Evolutionary conservation across 2,329 filamentous ascomycete species (phyloP).

Genomic region (Allantophomopsis lycopodina): DNA sequence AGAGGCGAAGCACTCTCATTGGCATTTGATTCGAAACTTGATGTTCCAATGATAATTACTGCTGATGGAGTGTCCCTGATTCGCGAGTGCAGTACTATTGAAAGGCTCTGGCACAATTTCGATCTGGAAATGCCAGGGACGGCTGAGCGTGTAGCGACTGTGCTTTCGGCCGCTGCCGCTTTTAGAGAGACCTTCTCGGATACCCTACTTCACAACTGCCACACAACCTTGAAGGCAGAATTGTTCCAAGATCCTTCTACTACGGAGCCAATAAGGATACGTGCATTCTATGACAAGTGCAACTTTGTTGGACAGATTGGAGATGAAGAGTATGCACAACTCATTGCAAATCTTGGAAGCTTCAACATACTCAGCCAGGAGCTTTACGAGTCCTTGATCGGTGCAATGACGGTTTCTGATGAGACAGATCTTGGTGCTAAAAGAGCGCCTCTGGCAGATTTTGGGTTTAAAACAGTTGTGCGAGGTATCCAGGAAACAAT

Average conservation of each 20-base stretch:
- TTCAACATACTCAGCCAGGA: conserved; percentile 42
- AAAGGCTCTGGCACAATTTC: conserved; percentile 62
- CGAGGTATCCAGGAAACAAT: conserved; percentile 70
- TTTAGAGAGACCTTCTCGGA: conserved; percentile 62
- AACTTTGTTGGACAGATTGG: conserved; percentile 68
- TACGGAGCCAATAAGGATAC: conserved; percentile 61
- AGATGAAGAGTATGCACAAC: conserved; percentile 63
- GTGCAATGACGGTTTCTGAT: conserved; percentile 27
- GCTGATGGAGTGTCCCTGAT: conserved; percentile 71
- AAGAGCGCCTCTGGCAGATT: conserved; percentile 47
- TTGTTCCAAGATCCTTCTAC: conserved; percentile 60
- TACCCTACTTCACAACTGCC: conserved; percentile 53
- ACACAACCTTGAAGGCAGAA: conserved; percentile 55
- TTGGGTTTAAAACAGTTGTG: conserved; percentile 63
- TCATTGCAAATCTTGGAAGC: conserved; percentile 53
- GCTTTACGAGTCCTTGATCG: conserved; percentile 38
- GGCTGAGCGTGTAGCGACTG: conserved; percentile 38
- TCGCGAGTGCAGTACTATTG: conserved; percentile 64
- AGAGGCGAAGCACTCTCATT: conserved; percentile 72
- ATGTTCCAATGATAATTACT: conserved; percentile 73
- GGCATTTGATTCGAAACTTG: conserved; percentile 54
- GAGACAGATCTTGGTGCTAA: conserved; percentile 14
- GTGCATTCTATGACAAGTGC: conserved; percentile 64
- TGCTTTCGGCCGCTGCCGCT: conserved; percentile 55
- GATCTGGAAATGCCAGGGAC: conserved; percentile 31